Evolutionary conservation across 1,139 yeast genomes (phyloP), one percentile per base, ranked within the genome.

Genomic region (Casaregolazyma lundiana): DNA sequence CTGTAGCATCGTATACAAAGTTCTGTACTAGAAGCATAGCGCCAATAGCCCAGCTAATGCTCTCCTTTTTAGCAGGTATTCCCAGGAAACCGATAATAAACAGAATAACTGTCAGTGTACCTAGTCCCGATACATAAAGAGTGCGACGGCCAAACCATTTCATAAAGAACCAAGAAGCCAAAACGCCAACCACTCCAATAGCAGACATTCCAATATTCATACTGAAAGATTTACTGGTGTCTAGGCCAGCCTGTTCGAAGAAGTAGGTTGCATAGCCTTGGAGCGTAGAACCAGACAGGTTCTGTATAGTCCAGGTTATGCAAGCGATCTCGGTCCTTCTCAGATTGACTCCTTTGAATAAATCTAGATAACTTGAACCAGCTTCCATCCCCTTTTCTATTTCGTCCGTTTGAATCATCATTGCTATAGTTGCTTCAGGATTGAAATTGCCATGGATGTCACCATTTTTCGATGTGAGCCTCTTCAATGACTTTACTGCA

Each of bases 321-420:
- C 74, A 63, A 16, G 75, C 71, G 43, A 78, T 63, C 58, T 75
- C 72, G 1, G 84, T 79, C 65, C 84, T 72, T 60, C 82, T 70
- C 18, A 68, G 59, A 58, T 76, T 70, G 9, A 56, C 48, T 3
- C 77, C 77, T 52, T 63, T 69, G 65, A 78, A 76, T 52, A 79
- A 72, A 50, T 75, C 80, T 32, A 48, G 41, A 55, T 70, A 72
- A 3, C 13, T 66, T 64, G 37, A 60, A 36, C 29, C 19, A 6
- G 20, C 34, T 13, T 22, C 42, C 15, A 30, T 30, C n/a, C 30
- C 35, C n/a, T 36, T 36, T 60, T 77, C 80, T 54, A 73, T 72
- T 46, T 67, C 63, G 42, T 70, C 58, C 6, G 78, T 74, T 60
- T 68, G 54, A 65, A 61, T 70, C 70, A 73, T 38, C 41, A 50